These are phyloP conservation scores for Podospora australis DNA, from an alignment of 495 filamentous ascomycete genomes.

Conservation along the genomic window DNA sequence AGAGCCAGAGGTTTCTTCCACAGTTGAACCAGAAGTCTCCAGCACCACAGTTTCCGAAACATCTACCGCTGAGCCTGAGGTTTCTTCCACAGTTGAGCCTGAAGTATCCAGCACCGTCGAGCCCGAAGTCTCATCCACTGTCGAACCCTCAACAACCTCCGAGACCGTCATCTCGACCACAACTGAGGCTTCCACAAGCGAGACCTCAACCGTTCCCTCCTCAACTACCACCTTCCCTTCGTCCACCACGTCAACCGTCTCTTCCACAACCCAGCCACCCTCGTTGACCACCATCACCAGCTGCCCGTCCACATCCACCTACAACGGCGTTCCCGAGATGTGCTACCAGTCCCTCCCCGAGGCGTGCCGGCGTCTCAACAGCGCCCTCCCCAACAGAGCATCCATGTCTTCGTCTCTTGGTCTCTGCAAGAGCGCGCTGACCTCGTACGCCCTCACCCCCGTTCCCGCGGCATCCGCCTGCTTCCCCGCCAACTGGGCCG, in stretches of 20 bases:
- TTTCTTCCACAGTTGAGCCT: too few species aligned
- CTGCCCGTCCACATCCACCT: neutral
- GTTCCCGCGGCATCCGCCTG: conserved; percentile 1
- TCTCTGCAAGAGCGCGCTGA: neutral
- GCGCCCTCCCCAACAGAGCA: neutral
- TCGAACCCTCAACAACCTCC: neutral
- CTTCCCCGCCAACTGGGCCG: conserved; percentile 4
- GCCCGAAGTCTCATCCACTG: too few species aligned
- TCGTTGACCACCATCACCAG: conserved; percentile 6
- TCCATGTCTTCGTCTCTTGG: neutral
- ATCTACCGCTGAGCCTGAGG: neutral
- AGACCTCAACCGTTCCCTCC: neutral
- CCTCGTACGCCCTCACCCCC: conserved; percentile 1
- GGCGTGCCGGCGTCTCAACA: neutral
- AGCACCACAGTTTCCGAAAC: neutral
- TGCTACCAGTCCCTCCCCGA: conserved; percentile 3
- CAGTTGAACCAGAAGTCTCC: neutral
- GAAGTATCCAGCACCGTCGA: too few species aligned
- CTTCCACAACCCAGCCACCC: neutral
- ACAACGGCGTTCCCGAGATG: neutral
- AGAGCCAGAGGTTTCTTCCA: neutral
- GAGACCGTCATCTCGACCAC: neutral
- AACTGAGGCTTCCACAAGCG: neutral
- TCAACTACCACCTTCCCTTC: neutral
- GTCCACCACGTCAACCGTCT: neutral